Percentiles rank a stretch among this genome's conserved stretches.
Evolutionary conservation across 495 filamentous ascomycete genomes (phyloP).

Genomic region (Podospora pseudopauciseta): DNA sequence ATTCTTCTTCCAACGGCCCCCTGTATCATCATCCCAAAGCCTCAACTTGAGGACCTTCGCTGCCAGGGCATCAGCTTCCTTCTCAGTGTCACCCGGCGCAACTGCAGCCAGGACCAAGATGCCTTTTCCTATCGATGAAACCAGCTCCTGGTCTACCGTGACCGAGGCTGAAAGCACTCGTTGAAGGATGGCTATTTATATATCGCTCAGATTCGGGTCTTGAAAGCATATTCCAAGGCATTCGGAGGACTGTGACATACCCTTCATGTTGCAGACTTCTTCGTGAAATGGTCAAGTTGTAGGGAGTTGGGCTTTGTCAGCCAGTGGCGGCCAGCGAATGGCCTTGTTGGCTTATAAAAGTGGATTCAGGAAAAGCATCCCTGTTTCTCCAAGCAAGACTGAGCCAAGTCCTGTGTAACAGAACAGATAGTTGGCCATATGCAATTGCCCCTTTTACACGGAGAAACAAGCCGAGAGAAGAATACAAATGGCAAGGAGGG

Average conservation of each 20-base stretch:
- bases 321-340: neutral
- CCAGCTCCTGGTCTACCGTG: slow-evolving; percentile 84
- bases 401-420: neutral
- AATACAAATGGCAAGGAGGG: neutral
- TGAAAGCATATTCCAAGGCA: neutral
- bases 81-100: slow-evolving; percentile 82
- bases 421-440: neutral
- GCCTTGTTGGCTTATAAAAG: neutral
- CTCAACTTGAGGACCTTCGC: slow-evolving; percentile 83
- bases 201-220: neutral
- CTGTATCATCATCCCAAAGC: slow-evolving; percentile 79
- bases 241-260: slow-evolving; percentile 16
- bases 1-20: slow-evolving; percentile 75
- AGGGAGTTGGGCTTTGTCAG: neutral
- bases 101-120: slow-evolving; percentile 90
- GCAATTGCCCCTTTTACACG: neutral
- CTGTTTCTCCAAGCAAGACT: neutral
- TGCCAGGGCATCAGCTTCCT: slow-evolving; percentile 80
- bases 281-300: neutral
- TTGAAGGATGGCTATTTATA: slow-evolving; percentile 76
- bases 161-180: slow-evolving; percentile 97
- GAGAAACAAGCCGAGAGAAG: neutral
- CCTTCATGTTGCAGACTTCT: slow-evolving; percentile 25
- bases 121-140: slow-evolving; percentile 87
- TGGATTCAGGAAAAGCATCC: neutral